These are phyloP conservation scores for Solanum aculeatissimum DNA, from an alignment of 305 asterid genomes.

Conservation along the genomic window DNA sequence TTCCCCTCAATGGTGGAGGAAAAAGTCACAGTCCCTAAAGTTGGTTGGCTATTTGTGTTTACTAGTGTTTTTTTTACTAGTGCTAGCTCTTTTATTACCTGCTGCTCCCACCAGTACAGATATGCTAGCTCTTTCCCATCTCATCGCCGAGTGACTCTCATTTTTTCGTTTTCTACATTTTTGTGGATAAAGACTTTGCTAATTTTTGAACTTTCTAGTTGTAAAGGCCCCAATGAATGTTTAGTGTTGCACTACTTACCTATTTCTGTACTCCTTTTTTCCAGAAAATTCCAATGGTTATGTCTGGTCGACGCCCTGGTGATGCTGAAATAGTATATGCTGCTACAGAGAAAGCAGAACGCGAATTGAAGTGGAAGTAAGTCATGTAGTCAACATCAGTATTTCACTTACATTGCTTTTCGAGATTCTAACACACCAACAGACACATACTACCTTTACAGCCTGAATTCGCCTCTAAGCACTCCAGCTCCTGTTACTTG, in stretches of 20 bases:
- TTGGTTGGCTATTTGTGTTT: background rate
- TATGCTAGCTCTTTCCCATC: background rate
- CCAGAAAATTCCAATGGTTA: slow-evolving; percentile 67
- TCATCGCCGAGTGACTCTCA: background rate
- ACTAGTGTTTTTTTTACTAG: background rate
- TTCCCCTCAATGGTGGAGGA: background rate
- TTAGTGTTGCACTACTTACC: background rate
- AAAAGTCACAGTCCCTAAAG: background rate
- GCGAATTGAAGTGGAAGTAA: slow-evolving; percentile 80
- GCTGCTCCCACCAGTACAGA: background rate
- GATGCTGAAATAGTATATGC: slow-evolving; percentile 84
- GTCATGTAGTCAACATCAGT: slow-evolving; percentile 3
- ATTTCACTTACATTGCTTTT: background rate
- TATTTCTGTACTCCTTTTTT: background rate
- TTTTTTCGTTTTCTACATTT: background rate
- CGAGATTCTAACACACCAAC: background rate
- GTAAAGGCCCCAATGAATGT: background rate
- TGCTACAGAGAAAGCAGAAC: slow-evolving; percentile 58
- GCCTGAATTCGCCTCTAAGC: background rate
- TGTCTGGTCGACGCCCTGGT: slow-evolving; percentile 71
- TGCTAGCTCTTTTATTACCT: background rate
- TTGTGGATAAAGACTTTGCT: background rate
- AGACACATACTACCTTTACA: background rate
- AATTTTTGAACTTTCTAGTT: background rate
- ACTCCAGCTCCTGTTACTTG: background rate